Conservation (phyloP, 805 yeast genomes). For the Candida dajiaensis region DNA sequence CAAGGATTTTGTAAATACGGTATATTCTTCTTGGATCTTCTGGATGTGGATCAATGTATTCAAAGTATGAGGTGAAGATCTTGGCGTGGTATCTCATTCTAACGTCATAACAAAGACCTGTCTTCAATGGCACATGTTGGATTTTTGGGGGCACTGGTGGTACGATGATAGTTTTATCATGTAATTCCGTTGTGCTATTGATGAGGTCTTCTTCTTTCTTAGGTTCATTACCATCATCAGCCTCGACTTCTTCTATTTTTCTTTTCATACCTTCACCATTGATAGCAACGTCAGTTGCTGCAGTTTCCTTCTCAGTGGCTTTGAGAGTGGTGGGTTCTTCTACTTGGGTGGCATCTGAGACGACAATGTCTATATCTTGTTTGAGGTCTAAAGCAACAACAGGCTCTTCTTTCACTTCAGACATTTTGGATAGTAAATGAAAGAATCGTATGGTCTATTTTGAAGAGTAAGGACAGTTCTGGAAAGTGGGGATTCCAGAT, state of each 20-base stretch:
- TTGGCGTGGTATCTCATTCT: constrained; percentile 97
- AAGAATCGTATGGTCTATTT: too few species aligned
- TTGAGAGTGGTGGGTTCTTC: not conserved
- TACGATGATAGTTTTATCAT: constrained; percentile 38
- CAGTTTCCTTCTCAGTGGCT: too few species aligned
- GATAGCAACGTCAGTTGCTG: too few species aligned
- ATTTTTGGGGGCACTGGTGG: constrained; percentile 62
- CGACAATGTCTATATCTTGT: constrained; percentile 7
- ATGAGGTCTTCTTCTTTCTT: not conserved
- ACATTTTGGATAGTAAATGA: not conserved
- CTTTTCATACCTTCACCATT: constrained; percentile 14
- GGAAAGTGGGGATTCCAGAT: too few species aligned
- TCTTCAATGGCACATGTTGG: constrained; percentile 69
- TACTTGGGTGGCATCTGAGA: constrained; percentile 6
- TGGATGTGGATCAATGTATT: constrained; percentile 97
- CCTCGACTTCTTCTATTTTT: constrained; percentile 18
- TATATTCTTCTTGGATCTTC: constrained; percentile 97
- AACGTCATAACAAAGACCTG: constrained; percentile 94
- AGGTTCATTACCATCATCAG: constrained; percentile 10
- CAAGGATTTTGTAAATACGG: constrained; percentile 86
- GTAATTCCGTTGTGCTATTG: not conserved
- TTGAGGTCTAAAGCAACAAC: not conserved
- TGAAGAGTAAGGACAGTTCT: not conserved
- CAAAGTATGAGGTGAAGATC: constrained; percentile 84
- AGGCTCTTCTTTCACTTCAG: not conserved